phyloP scores from a whole-genome alignment of 2,329 filamentous ascomycete genomes.

The Ophidiomyces ophidiicola region DNA sequence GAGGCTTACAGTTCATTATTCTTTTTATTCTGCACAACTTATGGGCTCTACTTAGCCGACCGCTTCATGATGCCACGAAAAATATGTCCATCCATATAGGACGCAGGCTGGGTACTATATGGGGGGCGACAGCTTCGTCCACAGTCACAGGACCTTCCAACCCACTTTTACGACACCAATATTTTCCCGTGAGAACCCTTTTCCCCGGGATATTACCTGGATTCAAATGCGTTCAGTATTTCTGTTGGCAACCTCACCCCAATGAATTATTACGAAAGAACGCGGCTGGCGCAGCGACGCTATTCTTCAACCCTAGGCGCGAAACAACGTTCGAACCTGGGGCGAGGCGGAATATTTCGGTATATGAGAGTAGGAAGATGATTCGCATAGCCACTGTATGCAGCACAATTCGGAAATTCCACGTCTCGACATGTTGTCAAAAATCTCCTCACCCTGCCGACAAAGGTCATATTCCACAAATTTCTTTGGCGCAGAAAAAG shows the following conservation, averaged over 20 bases:
- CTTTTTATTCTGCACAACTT: no score
- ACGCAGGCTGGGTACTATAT: slow-evolving; percentile 27
- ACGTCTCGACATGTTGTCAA: slow-evolving; percentile 20
- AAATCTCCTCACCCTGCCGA: not conserved
- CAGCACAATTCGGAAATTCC: slow-evolving; percentile 24
- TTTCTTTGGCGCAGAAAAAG: not conserved
- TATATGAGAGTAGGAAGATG: slow-evolving; percentile 16
- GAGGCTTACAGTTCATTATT: no score
- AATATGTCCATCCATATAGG: slow-evolving; percentile 38
- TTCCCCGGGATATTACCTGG: no score
- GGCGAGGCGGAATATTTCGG: slow-evolving; percentile 19
- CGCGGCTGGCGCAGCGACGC: slow-evolving; percentile 21
- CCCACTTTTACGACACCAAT: slow-evolving; percentile 10
- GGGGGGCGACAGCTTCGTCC: slow-evolving; percentile 20
- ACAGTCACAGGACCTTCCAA: slow-evolving; percentile 13
- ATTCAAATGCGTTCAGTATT: no score
- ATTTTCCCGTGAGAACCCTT: no score
- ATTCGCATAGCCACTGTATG: slow-evolving; percentile 15
- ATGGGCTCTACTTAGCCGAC: slow-evolving; percentile 6
- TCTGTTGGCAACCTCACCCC: slow-evolving; percentile 44
- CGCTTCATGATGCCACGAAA: slow-evolving; percentile 34
- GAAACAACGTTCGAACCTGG: slow-evolving; percentile 24
- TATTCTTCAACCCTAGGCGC: slow-evolving; percentile 22
- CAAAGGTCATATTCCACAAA: not conserved
- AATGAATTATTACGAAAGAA: slow-evolving; percentile 44